Base-by-base conservation (phyloP, 139 green algal species). In the Desmodesmus armatus region DNA sequence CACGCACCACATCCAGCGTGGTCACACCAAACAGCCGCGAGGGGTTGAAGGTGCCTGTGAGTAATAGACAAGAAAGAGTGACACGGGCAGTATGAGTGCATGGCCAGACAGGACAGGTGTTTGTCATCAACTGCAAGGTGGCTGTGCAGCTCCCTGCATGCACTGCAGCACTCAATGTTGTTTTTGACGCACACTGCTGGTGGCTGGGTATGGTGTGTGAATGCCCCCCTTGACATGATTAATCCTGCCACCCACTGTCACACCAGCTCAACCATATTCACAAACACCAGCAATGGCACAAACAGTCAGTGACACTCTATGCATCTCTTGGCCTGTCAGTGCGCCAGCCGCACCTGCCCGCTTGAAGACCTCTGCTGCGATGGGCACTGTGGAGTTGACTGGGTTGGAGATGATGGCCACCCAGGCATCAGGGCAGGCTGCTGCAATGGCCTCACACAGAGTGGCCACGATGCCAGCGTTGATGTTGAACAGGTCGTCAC, bases 401-500 rank as follows among this genome's bases (percentile, higher is more conserved):
- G 97, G 97, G 92, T 99, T 99, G 91, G 93, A 97, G 89, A 99
- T 99, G 90, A 98, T 95, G 85, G 91, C 83, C 58, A 96, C 83
- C 89, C 89, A 94, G 21, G 95, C 95, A 13, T 90, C 78, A 49
- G 95, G 97, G 84, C 92, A 97, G 80, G 95, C 66, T 77, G 91
- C 87, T 35, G 96, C 95, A 19, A 96, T 79, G 6, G 75, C 96
- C 88, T 97, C 92, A 29, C 89, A 88, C 40, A 99, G 93, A n/a
- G 62, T 88, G 78, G 94, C 93, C 4, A 99, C 97, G 74, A 99
- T 99, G 77, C 95, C 93, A 2, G 97, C 97, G 85, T 99, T 99
- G 91, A 99, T 99, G 88, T 98, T 97, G 95, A 99, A 99, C 21
- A 99, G 92, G 87, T 99, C 97, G 85, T 99, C 97, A 35, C 97